Conservation (phyloP, 2,329 filamentous ascomycete species). For the Claviceps fusiformis region DNA sequence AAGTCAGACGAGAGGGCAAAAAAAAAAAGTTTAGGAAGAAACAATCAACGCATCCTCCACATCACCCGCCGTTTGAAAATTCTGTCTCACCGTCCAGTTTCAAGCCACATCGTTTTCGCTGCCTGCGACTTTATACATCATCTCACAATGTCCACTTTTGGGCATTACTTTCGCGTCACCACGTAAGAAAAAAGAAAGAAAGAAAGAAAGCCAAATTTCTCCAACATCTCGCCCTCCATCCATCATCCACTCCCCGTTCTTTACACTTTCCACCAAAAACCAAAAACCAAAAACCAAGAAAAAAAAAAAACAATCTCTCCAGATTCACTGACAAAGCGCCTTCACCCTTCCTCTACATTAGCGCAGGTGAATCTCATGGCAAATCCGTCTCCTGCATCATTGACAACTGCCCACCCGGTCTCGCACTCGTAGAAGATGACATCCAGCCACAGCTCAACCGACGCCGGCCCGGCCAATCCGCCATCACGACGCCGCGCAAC, state of each 20-base stretch:
- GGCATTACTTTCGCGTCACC: conserved; percentile 66
- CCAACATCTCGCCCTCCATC: too few relatives aligned
- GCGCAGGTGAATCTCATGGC: conserved; percentile 61
- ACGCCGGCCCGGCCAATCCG: conserved; percentile 75
- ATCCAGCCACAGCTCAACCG: conserved; percentile 94
- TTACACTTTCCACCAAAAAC: too few relatives aligned
- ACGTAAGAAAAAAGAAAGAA: conserved; percentile 37
- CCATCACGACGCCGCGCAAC: conserved; percentile 81
- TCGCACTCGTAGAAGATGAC: conserved; percentile 70
- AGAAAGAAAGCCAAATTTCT: too few relatives aligned
- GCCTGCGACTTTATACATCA: neutral
- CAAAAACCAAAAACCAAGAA: too few relatives aligned
- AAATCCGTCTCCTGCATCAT: conserved; percentile 89
- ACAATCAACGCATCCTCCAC: neutral
- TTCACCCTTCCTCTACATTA: conserved; percentile 10
- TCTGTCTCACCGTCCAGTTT: neutral
- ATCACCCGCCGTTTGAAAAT: neutral
- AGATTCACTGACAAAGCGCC: too few relatives aligned
- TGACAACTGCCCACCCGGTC: conserved; percentile 79
- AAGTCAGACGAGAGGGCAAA: neutral
- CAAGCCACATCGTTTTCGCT: neutral
- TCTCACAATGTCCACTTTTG: conserved; percentile 71
- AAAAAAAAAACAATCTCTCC: neutral
- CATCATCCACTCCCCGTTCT: too few relatives aligned
- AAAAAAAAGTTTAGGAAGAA: neutral